Evolutionary conservation across 1,284 basidiomycete genomes (phyloP), one percentile per base, ranked within the genome.

Genomic region (Trichosporon inkin): DNA sequence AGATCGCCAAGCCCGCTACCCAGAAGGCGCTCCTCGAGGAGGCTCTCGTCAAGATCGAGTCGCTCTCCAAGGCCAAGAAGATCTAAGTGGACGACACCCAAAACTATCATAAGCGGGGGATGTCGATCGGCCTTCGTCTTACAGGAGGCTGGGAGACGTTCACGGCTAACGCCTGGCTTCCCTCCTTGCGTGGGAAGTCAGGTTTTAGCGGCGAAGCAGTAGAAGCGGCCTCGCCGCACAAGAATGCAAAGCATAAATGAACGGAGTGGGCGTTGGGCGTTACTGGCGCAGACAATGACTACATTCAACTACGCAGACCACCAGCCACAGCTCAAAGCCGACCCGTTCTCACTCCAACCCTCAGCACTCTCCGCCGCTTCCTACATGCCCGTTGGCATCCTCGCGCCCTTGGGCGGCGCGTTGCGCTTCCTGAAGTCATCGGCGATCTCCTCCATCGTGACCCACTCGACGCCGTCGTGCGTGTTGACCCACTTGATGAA

Each of bases 1-100:
- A 83, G 71, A 81, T 99, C 68, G 82, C 84, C 77, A 92, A 98
- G 71, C 90, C 94, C 75, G 96, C 91, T 84, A 86, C 88, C 61
- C 94, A 95, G 84, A 90, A 86, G 80, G 92, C 96, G 60, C 87
- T 99, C 72, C 83, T 99, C 64, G 78, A 85, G 66, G 85, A 86
- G 74, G 90, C 93, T 65, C 83, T 99, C 64, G 81, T 85, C 56
- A 92, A 98, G 81, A 85, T 99, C 71, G 96, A 99, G 82, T 86
- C 84, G 67, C 81, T 89, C 67, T 84, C 88, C 76, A 87, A 87
- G 81, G 79, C 75, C 75, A 87, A 88, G 80, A 82, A 83, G 59
- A 86, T 88, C 78, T 88, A 80, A 77, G 61, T 49, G 62, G 14
- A 16, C 20, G 20, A 55, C 37, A 32, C 28, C 44, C 14, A 49